phyloP scores from a whole-genome alignment of 805 yeast genomes.

The Phaffomyces opuntiae region DNA sequence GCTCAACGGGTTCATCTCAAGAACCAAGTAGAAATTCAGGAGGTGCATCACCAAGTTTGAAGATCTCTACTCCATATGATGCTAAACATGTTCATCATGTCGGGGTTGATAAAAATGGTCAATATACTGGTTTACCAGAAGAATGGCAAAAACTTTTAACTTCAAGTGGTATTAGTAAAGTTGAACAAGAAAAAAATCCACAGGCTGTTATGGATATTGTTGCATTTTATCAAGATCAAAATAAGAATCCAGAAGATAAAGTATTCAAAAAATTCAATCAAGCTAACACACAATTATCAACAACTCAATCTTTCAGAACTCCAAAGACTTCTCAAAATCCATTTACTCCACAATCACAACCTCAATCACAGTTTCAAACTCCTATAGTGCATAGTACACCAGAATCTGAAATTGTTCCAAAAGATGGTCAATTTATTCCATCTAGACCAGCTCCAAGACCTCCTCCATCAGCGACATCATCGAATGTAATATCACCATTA shows the following conservation, averaged over 20 bases:
- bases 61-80: constrained; percentile 87
- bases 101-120: constrained; percentile 80
- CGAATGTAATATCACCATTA: constrained; percentile 23
- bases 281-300: constrained; percentile 20
- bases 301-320: constrained; percentile 29
- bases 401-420: constrained; percentile 2
- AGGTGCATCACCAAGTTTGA: constrained; percentile 24
- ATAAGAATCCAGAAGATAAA: constrained; percentile 35
- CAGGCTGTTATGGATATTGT: constrained; percentile 91
- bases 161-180: constrained; percentile 81
- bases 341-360: constrained; percentile 20
- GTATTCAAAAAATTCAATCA: constrained; percentile 32
- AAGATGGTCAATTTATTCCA: constrained; percentile 47
- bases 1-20: background rate
- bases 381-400: constrained; percentile 23
- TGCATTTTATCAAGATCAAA: constrained; percentile 68
- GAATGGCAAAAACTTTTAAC: constrained; percentile 84
- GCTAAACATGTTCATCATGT: constrained; percentile 91
- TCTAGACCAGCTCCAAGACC: constrained; percentile 67
- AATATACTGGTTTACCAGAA: constrained; percentile 85
- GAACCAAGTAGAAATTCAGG: constrained; percentile 27
- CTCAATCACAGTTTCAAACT: constrained; percentile 16
- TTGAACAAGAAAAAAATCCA: constrained; percentile 87
- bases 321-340: constrained; percentile 19
- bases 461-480: constrained; percentile 24